Conservation (phyloP, 768 basidiomycete species). For the Phlebiopsis gigantea region DNA sequence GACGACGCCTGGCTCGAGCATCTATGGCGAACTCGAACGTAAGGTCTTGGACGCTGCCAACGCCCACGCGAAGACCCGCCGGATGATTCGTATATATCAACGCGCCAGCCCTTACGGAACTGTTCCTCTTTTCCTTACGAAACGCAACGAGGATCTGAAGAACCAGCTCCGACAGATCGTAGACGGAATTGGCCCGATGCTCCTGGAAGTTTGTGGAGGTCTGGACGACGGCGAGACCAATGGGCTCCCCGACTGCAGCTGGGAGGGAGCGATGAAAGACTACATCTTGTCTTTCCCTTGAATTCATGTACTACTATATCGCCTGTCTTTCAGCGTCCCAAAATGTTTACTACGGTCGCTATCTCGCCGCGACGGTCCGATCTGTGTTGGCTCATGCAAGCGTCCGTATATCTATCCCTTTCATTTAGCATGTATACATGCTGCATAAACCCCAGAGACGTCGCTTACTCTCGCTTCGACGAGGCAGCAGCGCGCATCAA, state of each 20-base stretch:
- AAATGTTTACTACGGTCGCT: too few species aligned
- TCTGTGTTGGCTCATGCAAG: too few species aligned
- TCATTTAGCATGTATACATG: too few species aligned
- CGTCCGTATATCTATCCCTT: too few species aligned
- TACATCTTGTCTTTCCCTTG: slow-evolving; percentile 64
- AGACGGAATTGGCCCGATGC: slow-evolving; percentile 21
- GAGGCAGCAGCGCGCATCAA: too few species aligned
- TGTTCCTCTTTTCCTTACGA: slow-evolving; percentile 6
- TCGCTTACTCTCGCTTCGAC: too few species aligned
- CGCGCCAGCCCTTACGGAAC: slow-evolving; percentile 5
- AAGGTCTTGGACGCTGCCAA: slow-evolving; percentile 34
- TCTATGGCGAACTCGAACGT: slow-evolving; percentile 39
- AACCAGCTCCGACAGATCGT: slow-evolving; percentile 30
- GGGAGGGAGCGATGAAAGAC: slow-evolving; percentile 54
- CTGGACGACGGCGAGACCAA: slow-evolving; percentile 22
- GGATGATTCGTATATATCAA: slow-evolving; percentile 12
- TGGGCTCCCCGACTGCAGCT: slow-evolving; percentile 47
- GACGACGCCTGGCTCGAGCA: slow-evolving; percentile 32
- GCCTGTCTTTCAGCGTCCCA: neutral
- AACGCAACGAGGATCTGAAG: slow-evolving; percentile 20
- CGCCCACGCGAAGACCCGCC: slow-evolving; percentile 7
- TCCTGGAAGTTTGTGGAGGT: slow-evolving; percentile 40
- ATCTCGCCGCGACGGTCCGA: too few species aligned
- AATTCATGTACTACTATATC: slow-evolving; percentile 12
- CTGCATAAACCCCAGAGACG: too few species aligned